These are phyloP conservation scores for Clarireedia monteithiana DNA, from an alignment of 2,329 filamentous ascomycete species.

Conservation along the genomic window DNA sequence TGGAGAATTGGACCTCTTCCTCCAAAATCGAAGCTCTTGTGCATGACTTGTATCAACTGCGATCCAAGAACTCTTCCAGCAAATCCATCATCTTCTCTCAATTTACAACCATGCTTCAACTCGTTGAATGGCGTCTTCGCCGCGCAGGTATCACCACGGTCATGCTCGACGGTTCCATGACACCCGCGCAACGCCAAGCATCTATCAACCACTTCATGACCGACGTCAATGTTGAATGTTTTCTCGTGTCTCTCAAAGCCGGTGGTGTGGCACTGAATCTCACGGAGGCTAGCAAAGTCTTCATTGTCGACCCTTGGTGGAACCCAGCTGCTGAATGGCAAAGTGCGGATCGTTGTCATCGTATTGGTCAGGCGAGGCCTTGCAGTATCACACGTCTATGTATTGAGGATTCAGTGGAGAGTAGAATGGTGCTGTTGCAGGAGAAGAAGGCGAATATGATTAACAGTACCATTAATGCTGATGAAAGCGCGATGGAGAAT, in stretches of 20 bases:
- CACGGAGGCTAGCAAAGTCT: conserved; percentile 89
- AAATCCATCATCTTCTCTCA: conserved; percentile 98
- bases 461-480: conserved; percentile 89
- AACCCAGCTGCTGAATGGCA: conserved; percentile 99
- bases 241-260: conserved; percentile 91
- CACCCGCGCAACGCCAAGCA: conserved; percentile 81
- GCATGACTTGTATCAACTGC: conserved; percentile 85
- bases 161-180: conserved; percentile 98
- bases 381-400: conserved; percentile 91
- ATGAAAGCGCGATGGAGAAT: conserved; percentile 85
- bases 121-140: conserved; percentile 93
- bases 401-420: conserved; percentile 96
- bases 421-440: conserved; percentile 87
- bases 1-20: conserved; percentile 97
- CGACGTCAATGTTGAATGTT: conserved; percentile 88
- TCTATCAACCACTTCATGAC: conserved; percentile 97
- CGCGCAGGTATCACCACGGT: conserved; percentile 97
- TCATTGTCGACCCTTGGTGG: conserved; percentile 99
- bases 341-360: conserved; percentile 86
- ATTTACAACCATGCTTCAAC: conserved; percentile 93
- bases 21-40: conserved; percentile 97
- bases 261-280: conserved; percentile 93
- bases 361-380: conserved; percentile 88
- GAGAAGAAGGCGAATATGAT: conserved; percentile 99
- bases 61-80: conserved; percentile 85